Evolutionary conservation across 1,284 basidiomycete genomes (phyloP), one percentile per base, ranked within the genome.

Genomic region (Butyriboletus appendiculatus): DNA sequence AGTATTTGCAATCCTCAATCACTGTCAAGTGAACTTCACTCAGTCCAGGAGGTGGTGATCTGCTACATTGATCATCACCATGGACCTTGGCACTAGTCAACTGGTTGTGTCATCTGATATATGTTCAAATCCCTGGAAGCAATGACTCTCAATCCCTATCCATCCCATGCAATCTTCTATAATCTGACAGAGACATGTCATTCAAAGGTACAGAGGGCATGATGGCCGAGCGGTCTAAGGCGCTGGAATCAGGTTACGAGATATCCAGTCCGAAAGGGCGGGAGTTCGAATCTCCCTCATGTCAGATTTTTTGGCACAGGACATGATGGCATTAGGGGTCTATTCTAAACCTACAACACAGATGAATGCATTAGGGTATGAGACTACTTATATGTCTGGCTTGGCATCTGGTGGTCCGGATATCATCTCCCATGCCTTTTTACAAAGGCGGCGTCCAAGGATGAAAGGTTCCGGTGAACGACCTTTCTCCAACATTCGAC

Each of bases 201-300:
- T 7, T 2, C 0, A 1, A 9, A 20, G 9, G 3, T 24, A 18
- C 10, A 9, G 5, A 30, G 8, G 69, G 69, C 68, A 79, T 76
- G 79, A 81, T 81, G 79, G 80, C 79, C 80, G 79, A 81, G 79
- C 80, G 79, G 79, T 81, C 79, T 76, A 81, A 82, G 81, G 79
- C 80, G 81, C 79, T 72, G 69, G 66, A 68, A 71, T 70, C 68
- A 72, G 70, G 65, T 48, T 41, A 7, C 1, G 22, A 24, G 6
- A 14, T 9, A 63, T 67, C 65, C 63, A 67, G 65, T 75, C 76
- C 71, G 71, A 74, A 75, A 75, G 70, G 75, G 75, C 74, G 70
- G 71, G 75, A 72, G 75, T 75, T 73, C 75, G 69, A 76, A 74
- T 75, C 74, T 72, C 73, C 67, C 75, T 73, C 66, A 72, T 66